Base-by-base conservation (phyloP, 176 grass and related monocot genomes). In the Juncus inflexus region DNA sequence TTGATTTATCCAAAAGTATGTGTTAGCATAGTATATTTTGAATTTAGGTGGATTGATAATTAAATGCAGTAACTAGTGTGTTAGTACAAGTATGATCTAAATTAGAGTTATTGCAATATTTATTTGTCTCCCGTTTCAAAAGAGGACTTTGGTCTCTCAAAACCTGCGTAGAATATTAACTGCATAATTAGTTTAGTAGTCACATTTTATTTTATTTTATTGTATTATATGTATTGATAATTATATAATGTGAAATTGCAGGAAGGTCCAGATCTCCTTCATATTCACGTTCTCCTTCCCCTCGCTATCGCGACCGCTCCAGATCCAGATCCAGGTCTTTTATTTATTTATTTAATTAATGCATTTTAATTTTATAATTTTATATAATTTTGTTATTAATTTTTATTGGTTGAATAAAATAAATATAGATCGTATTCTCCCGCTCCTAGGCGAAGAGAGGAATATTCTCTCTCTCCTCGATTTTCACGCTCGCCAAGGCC, bases 211-310 rank as follows among this genome's bases (percentile, higher is more conserved):
- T 61, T 13, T 78, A 35, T 2, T 54, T 49, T 72, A 49, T 50
- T 81, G 64, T 70, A 35, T 90, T 47, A 63, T 61, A 19, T 65
- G 11, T 37, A 7, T 60, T 55, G 13, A 76, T 61, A 35, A 66
- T n/a, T n/a, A 61, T 41, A 15, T 28, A 54, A 3, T 50, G 5
- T 6, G 36, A 19, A 11, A 12, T 74, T 74, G 45, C 71, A 99
- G 94, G 83, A 57, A 73, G 94, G 16, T 97, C 94, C 4, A 84
- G 82, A 42, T 89, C 91, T 19, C 87, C 74, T 37, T 95, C 90
- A 65, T 68, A 63, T 53, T 82, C 80, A 0, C 90, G 74, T 19
- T 90, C 84, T 3, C 81, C 74, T 12, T 96, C 94, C 69, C 88
- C 88, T 9, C 85, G 80, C 37, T 72, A 81, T 53, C 60, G 80